Base-by-base conservation (phyloP, 495 filamentous ascomycete species). In the Daldinia loculata region DNA sequence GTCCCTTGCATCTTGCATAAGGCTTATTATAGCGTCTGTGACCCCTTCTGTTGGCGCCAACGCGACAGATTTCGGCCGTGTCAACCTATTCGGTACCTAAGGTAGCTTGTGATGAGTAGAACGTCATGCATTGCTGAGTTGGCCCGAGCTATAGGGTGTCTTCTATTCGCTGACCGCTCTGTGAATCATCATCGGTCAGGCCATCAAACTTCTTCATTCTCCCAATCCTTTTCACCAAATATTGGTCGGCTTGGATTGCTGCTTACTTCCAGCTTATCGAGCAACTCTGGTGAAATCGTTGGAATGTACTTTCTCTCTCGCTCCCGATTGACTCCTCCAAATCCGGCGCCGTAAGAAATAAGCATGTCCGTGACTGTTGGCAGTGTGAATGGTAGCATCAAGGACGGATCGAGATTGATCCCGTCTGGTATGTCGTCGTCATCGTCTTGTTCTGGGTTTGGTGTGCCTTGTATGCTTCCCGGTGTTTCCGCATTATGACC, bases 331-430 rank as follows among this genome's bases (percentile, higher is more conserved):
- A 94, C 84, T 0, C 95, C 95, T 4, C 95, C 95, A 70, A 97
- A 93, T 12, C 95, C 95, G 29, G 96, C 95, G 8, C 95, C 95
- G 74, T 95, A 99, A 70, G 88, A 94, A 39, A 99, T 86, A 67
- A 97, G 84, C 95, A 99, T 98, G 77, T 98, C 95, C 15, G 95
- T 97, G 65, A 94, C 96, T 5, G 95, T 97, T 0, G 95, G 95
- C 22, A 99, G 84, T 34, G 90, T 90, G 77, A 99, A 99, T 0
- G 96, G 96, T 27, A 99, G 86, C 87, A 97, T 97, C 41, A 97
- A 83, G 11, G 94, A 90, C 17, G 95, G 92, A 75, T 98, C 94
- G 27, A 98, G 80, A 39, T 98, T 87, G 29, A 98, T 80, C 60
- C 89, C 83, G 55, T 93, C 86, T 6, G 90, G 88, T 12, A 86